Conservation (phyloP, 2,329 filamentous ascomycete species). For the Botryotinia narcissicola region DNA sequence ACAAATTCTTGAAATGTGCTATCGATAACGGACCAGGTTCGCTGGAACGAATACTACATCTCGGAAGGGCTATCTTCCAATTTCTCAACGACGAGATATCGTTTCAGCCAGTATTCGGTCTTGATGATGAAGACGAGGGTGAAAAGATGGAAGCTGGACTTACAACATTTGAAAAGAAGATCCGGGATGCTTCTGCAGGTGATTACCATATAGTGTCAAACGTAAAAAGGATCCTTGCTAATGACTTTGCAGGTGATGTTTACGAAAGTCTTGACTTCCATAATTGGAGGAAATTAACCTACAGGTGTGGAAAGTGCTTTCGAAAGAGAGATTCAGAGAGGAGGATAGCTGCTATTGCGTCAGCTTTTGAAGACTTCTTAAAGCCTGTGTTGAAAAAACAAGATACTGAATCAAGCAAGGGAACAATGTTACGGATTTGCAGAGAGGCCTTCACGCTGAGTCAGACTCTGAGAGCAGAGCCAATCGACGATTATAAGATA, state of each 20-base stretch:
- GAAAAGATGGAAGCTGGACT: background rate
- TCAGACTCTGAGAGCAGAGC: background rate
- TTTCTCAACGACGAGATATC: constrained; percentile 13
- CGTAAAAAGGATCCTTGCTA: background rate
- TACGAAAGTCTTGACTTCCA: background rate
- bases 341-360: background rate
- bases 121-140: background rate
- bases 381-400: background rate
- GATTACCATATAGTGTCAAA: background rate
- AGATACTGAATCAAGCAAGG: too few species aligned
- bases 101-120: constrained; percentile 6
- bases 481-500: accelerated
- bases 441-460: background rate
- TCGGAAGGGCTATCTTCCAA: constrained; percentile 3
- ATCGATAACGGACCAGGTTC: background rate
- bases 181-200: background rate
- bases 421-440: background rate
- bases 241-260: background rate
- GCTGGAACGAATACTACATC: too few species aligned
- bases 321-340: background rate
- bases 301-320: accelerated
- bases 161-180: constrained; percentile 4
- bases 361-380: background rate
- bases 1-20: background rate
- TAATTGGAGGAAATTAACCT: background rate